Evolutionary conservation across 176 grass and related monocot genomes (phyloP), one percentile per base, ranked within the genome.

Genomic region (Urochloa ruziziensis): DNA sequence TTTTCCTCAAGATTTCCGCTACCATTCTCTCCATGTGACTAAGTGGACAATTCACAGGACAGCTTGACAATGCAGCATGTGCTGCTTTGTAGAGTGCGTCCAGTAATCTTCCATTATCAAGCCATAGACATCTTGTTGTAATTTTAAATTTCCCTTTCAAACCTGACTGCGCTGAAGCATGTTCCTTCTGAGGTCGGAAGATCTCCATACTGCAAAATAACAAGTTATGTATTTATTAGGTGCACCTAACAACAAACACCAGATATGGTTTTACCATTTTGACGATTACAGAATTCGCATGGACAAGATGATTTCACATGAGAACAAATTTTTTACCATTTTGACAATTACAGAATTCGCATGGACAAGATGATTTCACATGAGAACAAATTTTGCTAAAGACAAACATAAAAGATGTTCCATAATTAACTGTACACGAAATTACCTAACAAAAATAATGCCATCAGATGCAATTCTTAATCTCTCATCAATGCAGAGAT

Each of bases 121-220:
- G 89, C 96, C 96, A 99, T 48, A 99, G 82, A 68, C 96, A 99
- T 15, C 96, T 86, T 29, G 93, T 96, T 53, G 90, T 90, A 49
- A 99, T 96, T 84, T 91, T 95, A 83, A 99, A 93, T 88, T 99
- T 99, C 24, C 93, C 96, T 92, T 94, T 96, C 84, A 99, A 80
- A 51, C 82, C 86, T 40, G 89, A 81, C 51, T 92, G 78, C 70
- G 80, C 63, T 83, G 90, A 91, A 88, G 49, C 90, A 87, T 80
- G 56, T 81, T 87, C 73, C 80, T 70, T 88, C 67, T 84, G 82
- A 77, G 96, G 93, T 43, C 96, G 89, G 33, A 88, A 87, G 76
- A 99, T 94, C 61, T 92, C 96, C 96, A 99, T 99, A 81, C 96
- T 99, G 89, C 79, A 83, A 75, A 74, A 67, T 15, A 63, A 74